Percentiles rank a stretch among this genome's conserved stretches.
phyloP scores from a whole-genome alignment of 1,284 basidiomycete species.

The Polyporus tsugae region DNA sequence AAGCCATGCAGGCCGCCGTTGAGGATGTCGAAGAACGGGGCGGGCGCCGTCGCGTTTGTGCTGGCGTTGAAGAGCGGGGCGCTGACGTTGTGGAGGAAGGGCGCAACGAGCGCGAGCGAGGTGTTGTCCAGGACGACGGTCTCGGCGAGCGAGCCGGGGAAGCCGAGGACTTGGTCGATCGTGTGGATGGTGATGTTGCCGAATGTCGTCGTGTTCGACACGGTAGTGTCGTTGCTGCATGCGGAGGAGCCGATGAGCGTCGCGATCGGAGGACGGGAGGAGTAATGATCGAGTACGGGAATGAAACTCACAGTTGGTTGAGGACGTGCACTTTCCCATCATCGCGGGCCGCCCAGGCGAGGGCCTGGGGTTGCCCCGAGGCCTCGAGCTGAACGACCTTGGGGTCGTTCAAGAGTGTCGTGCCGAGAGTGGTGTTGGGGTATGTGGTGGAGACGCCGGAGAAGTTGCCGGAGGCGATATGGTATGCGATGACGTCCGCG shows the following conservation, averaged over 20 bases:
- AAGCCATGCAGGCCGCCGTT: constrained; percentile 56
- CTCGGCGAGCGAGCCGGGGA: constrained; percentile 58
- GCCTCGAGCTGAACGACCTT: constrained; percentile 59
- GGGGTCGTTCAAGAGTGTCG: constrained; percentile 64
- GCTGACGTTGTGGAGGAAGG: constrained; percentile 41
- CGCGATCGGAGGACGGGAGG: neutral
- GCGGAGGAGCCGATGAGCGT: neutral
- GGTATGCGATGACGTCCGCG: constrained; percentile 64
- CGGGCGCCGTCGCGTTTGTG: constrained; percentile 41
- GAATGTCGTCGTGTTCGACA: constrained; percentile 54
- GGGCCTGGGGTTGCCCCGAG: constrained; percentile 58
- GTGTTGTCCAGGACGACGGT: constrained; percentile 52
- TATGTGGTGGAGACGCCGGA: constrained; percentile 48
- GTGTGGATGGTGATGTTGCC: constrained; percentile 60
- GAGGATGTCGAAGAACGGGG: constrained; percentile 50
- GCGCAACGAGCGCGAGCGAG: constrained; percentile 46
- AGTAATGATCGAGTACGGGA: neutral
- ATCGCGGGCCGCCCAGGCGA: constrained; percentile 61
- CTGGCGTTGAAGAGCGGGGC: constrained; percentile 35
- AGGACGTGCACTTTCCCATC: constrained; percentile 58
- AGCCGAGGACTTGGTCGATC: constrained; percentile 60
- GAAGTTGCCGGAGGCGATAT: constrained; percentile 65
- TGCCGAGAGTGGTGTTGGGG: constrained; percentile 68
- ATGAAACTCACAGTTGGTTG: constrained; percentile 58
- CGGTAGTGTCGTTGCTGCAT: constrained; percentile 50